Percentiles rank a stretch among this genome's conserved stretches.
phyloP scores from a whole-genome alignment of 2,329 filamentous ascomycete species.

The Trichoderma simmonsii region DNA sequence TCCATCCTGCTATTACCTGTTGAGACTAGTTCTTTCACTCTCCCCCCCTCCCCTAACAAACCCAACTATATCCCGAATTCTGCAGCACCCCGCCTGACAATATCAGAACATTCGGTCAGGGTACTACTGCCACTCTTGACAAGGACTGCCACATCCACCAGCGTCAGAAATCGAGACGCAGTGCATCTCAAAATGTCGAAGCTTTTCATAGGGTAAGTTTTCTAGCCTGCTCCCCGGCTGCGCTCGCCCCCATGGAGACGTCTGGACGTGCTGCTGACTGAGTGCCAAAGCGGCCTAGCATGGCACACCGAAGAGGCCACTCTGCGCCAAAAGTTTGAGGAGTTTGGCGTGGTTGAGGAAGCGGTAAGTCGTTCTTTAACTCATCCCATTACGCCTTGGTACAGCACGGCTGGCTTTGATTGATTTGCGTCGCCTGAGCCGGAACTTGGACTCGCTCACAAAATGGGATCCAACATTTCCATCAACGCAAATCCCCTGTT shows the following conservation, averaged over 20 bases:
- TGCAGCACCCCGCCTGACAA: constrained; percentile 20
- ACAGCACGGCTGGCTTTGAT: constrained; percentile 1
- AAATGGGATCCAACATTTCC: background rate
- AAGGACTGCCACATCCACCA: constrained; percentile 15
- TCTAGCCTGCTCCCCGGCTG: background rate
- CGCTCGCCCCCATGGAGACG: background rate
- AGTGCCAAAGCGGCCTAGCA: constrained; percentile 72
- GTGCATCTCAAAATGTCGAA: constrained; percentile 68
- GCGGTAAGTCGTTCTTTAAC: constrained; percentile 64
- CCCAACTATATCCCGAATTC: constrained; percentile 12
- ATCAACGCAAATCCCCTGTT: background rate
- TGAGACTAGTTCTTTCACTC: constrained; percentile 14
- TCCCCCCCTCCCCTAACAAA: constrained; percentile 10
- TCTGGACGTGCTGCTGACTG: constrained; percentile 24
- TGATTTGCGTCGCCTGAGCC: background rate
- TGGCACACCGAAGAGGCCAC: constrained; percentile 95
- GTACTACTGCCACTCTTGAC: constrained; percentile 12
- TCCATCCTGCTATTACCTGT: constrained; percentile 8
- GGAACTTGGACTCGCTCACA: background rate
- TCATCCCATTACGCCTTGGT: background rate
- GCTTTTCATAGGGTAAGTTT: constrained; percentile 84
- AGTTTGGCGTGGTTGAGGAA: constrained; percentile 89
- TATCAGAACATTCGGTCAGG: constrained; percentile 15
- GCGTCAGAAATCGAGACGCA: constrained; percentile 6
- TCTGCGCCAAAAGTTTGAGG: constrained; percentile 85